A percentile compares a stretch with the other conserved stretches of the same genome.
Evolutionary conservation across 2,329 filamentous ascomycete genomes (phyloP).

Genomic region (Exophiala viscosa): DNA sequence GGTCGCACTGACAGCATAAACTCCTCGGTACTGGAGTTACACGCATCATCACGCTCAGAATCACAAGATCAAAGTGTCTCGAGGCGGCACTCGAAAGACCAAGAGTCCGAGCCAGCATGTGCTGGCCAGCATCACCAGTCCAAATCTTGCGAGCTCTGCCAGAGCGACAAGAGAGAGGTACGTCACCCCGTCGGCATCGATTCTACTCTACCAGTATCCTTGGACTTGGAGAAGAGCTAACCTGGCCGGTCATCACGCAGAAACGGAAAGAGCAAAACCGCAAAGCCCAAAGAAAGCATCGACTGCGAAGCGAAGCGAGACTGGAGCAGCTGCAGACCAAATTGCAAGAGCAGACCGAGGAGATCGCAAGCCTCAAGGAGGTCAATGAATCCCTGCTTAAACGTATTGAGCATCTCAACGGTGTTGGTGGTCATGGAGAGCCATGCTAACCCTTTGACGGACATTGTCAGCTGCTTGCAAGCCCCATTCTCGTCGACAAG

Average conservation of each 20-base stretch:
- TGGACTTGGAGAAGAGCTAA: neutral
- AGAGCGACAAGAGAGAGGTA: constrained; percentile 19
- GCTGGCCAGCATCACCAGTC: constrained; percentile 2
- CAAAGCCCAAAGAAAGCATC: constrained; percentile 23
- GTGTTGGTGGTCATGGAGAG: constrained; percentile 1
- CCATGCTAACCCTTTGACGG: neutral
- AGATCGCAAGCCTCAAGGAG: constrained; percentile 16
- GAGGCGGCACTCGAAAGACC: neutral
- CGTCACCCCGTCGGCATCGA: neutral
- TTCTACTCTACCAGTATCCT: neutral
- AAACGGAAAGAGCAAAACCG: constrained; percentile 22
- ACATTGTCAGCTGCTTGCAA: no score
- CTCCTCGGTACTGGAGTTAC: neutral
- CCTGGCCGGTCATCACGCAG: constrained; percentile 1
- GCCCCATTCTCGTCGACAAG: no score
- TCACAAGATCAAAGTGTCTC: neutral
- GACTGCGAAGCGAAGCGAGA: constrained; percentile 20
- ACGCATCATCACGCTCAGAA: neutral
- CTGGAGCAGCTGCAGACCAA: constrained; percentile 15
- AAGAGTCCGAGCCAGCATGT: constrained; percentile 4
- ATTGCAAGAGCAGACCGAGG: constrained; percentile 14
- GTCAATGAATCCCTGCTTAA: constrained; percentile 15
- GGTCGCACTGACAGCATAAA: neutral
- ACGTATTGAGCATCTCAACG: constrained; percentile 9
- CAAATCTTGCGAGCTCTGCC: constrained; percentile 7